phyloP scores from a whole-genome alignment of 2,329 filamentous ascomycete genomes.

The Talaromyces piceae region DNA sequence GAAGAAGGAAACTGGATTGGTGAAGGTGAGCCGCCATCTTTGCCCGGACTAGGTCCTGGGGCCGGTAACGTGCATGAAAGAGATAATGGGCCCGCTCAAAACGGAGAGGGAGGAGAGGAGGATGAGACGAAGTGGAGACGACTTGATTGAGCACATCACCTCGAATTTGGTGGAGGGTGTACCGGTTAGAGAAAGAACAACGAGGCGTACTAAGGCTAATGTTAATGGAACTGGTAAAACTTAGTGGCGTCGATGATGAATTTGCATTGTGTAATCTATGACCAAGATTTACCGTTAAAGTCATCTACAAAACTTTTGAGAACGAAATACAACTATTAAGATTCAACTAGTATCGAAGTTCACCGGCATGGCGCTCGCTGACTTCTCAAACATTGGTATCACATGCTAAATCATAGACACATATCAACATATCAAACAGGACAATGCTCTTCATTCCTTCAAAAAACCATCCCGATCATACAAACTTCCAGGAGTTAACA shows the following conservation, averaged over 20 bases:
- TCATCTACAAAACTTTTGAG: too few species aligned
- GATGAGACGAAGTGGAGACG: slow-evolving; percentile 48
- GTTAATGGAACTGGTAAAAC: background rate
- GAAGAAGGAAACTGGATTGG: slow-evolving; percentile 71
- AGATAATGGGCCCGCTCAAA: slow-evolving; percentile 45
- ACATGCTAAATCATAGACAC: slow-evolving; percentile 5
- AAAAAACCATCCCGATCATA: slow-evolving; percentile 38
- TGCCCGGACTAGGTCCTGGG: slow-evolving; percentile 44
- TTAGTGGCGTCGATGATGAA: background rate
- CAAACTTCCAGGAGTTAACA: slow-evolving; percentile 37
- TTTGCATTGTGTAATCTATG: too few species aligned
- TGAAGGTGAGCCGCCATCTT: slow-evolving; percentile 33
- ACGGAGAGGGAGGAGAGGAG: slow-evolving; percentile 37
- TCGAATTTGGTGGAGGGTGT: background rate
- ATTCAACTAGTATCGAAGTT: background rate
- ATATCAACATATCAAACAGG: slow-evolving; percentile 4
- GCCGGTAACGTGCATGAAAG: slow-evolving; percentile 57
- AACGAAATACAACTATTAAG: background rate
- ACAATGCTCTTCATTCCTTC: slow-evolving; percentile 22
- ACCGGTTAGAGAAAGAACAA: background rate
- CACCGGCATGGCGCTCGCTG: background rate
- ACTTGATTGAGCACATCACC: slow-evolving; percentile 28
- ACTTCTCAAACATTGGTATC: slow-evolving; percentile 9
- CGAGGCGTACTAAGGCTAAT: background rate
- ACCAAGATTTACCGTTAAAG: too few species aligned